phyloP scores from a whole-genome alignment of 495 filamentous ascomycete species.

The Aspergillus saccharolyticus region DNA sequence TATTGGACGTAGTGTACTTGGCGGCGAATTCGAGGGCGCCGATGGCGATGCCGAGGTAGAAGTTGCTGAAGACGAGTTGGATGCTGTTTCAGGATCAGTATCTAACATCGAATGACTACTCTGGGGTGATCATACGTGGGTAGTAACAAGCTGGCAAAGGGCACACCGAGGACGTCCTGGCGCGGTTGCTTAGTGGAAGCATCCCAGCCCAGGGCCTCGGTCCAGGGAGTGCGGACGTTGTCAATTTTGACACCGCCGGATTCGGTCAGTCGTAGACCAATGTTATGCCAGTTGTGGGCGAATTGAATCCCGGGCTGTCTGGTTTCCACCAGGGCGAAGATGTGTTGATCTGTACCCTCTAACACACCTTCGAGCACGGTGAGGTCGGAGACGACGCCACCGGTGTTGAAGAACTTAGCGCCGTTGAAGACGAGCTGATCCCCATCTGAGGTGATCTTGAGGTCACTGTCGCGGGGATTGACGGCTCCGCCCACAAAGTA shows the following conservation, averaged over 20 bases:
- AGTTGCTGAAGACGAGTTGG: conserved; percentile 58
- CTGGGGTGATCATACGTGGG: conserved; percentile 43
- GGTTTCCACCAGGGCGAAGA: conserved; percentile 53
- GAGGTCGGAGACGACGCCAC: conserved; percentile 57
- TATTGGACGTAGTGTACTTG: conserved; percentile 46
- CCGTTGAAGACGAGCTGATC: conserved; percentile 52
- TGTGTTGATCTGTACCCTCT: conserved; percentile 50
- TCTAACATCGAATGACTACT: background rate
- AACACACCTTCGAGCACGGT: conserved; percentile 56
- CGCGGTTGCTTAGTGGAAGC: conserved; percentile 37
- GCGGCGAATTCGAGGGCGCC: conserved; percentile 46
- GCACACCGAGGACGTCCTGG: conserved; percentile 40
- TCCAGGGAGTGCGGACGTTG: conserved; percentile 50
- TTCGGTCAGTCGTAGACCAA: conserved; percentile 56
- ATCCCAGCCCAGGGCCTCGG: conserved; percentile 56
- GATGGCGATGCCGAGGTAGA: conserved; percentile 56
- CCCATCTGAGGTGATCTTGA: conserved; percentile 48
- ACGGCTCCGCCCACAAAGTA: conserved; percentile 59
- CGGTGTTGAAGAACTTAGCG: conserved; percentile 58
- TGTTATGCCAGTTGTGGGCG: conserved; percentile 56
- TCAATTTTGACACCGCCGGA: conserved; percentile 54
- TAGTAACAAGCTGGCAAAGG: conserved; percentile 48
- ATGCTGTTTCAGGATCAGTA: conserved; percentile 26
- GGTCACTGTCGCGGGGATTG: conserved; percentile 56
- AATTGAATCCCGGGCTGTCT: conserved; percentile 51